Conservation (phyloP, 345 rosid genomes). For the Psidium friedrichsthalianum region DNA sequence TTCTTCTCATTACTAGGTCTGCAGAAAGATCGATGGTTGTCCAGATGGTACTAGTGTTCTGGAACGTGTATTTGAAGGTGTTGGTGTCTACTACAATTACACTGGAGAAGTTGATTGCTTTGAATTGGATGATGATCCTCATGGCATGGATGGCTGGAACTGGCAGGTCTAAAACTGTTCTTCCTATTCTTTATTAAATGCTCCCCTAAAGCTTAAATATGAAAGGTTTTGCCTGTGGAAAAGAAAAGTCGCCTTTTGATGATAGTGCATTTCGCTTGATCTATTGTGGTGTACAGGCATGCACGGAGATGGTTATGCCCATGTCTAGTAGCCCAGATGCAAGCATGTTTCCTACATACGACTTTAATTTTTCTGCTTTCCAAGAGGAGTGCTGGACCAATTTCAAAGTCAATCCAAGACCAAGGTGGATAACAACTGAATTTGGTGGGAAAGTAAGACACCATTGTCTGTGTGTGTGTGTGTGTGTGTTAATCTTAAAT, state of each 20-base stretch:
- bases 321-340: constrained; percentile 54
- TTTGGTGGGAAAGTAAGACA: constrained; percentile 86
- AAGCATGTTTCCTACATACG: constrained; percentile 62
- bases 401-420: constrained; percentile 61
- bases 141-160: constrained; percentile 85
- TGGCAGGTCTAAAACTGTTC: constrained; percentile 57
- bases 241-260: background rate
- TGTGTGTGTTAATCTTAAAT: background rate
- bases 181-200: background rate
- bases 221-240: background rate
- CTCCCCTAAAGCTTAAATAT: background rate
- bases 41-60: constrained; percentile 36
- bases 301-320: constrained; percentile 94
- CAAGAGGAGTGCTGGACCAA: constrained; percentile 53
- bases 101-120: constrained; percentile 68
- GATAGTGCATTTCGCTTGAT: background rate
- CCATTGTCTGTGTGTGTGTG: no score
- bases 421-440: constrained; percentile 74
- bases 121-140: constrained; percentile 90
- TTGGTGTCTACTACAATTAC: constrained; percentile 68
- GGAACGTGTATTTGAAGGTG: constrained; percentile 67
- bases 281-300: constrained; percentile 37
- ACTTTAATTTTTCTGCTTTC: constrained; percentile 53
- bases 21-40: constrained; percentile 63
- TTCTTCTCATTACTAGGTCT: constrained; percentile 29